phyloP scores from a whole-genome alignment of 805 yeast genomes.

The Yarrowia sp. region DNA sequence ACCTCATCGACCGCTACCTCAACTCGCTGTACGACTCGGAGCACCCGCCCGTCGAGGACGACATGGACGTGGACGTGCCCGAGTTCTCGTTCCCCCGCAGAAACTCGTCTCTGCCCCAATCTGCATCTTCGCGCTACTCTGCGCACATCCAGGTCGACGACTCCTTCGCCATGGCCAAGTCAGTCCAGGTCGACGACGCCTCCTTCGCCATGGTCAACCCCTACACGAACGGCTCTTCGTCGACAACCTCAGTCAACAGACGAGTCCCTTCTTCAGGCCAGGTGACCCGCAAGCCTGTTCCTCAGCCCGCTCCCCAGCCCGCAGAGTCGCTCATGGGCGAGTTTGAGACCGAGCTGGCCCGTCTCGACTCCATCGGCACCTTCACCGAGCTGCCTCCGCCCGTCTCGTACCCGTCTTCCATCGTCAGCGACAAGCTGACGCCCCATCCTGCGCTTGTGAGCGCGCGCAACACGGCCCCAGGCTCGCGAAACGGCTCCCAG shows the following conservation, averaged over 20 bases:
- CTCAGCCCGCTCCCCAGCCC: not conserved
- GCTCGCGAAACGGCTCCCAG: slow-evolving; percentile 1
- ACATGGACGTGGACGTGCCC: not conserved
- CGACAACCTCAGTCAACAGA: not conserved
- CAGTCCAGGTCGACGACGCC: slow-evolving; percentile 10
- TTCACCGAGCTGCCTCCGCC: slow-evolving; percentile 40
- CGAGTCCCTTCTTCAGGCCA: slow-evolving; percentile 11
- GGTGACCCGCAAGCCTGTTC: slow-evolving; percentile 3
- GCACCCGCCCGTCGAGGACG: not conserved
- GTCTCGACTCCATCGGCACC: slow-evolving; percentile 14
- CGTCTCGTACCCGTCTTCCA: slow-evolving; percentile 39
- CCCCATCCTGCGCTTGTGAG: slow-evolving; percentile 18
- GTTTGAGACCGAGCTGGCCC: slow-evolving; percentile 17
- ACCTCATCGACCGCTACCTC: slow-evolving; percentile 18
- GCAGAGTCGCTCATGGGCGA: not conserved
- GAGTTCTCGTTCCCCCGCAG: slow-evolving; percentile 11
- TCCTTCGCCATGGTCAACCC: slow-evolving; percentile 9
- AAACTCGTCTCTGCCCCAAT: not conserved
- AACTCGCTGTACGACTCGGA: slow-evolving; percentile 16
- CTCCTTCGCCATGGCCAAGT: not conserved
- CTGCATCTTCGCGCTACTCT: slow-evolving; percentile 8
- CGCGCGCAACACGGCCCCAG: slow-evolving; percentile 20
- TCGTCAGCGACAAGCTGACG: not conserved
- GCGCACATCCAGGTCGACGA: not conserved
- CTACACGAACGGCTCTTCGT: slow-evolving; percentile 7